Conservation (phyloP, 139 green algal genomes). For the Chlorella sp. region DNA sequence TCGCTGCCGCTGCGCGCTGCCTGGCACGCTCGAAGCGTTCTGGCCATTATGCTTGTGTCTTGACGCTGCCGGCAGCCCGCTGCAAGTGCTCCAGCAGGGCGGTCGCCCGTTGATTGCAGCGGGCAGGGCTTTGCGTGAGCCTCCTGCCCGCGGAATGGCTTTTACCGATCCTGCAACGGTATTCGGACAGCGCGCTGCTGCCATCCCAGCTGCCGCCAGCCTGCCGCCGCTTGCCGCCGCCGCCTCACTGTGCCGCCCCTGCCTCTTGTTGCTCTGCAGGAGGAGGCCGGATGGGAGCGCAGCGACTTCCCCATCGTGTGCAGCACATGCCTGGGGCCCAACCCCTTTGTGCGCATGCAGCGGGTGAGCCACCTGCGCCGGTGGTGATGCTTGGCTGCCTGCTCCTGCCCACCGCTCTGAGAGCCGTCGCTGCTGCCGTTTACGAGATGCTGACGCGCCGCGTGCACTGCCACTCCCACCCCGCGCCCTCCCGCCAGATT, state of each 20-base stretch:
- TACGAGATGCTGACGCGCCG: neutral
- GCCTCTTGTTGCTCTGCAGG: constrained; percentile 27
- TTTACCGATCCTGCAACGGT: too few species aligned
- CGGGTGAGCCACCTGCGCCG: constrained; percentile 61
- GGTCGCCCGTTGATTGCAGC: too few species aligned
- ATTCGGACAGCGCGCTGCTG: too few species aligned
- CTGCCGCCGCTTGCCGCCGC: too few species aligned
- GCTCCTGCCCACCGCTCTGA: neutral
- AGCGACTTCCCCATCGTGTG: constrained; percentile 98
- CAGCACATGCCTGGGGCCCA: constrained; percentile 96
- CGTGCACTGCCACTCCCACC: neutral
- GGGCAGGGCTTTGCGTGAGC: too few species aligned
- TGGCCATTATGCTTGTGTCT: neutral
- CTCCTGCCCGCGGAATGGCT: too few species aligned
- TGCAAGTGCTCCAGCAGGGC: too few species aligned
- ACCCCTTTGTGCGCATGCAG: constrained; percentile 99
- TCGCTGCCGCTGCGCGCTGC: neutral
- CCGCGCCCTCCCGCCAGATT: constrained; percentile 72
- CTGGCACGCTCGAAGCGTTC: neutral
- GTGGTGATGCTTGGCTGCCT: neutral
- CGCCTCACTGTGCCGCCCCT: too few species aligned
- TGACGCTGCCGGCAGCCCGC: too few species aligned
- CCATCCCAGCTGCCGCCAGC: too few species aligned
- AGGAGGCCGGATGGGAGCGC: constrained; percentile 93
- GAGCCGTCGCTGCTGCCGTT: neutral